A percentile compares a stretch with the other conserved stretches of the same genome.
Evolutionary conservation across 2,329 filamentous ascomycete genomes (phyloP).

Genomic region (Talaromyces marneffei): DNA sequence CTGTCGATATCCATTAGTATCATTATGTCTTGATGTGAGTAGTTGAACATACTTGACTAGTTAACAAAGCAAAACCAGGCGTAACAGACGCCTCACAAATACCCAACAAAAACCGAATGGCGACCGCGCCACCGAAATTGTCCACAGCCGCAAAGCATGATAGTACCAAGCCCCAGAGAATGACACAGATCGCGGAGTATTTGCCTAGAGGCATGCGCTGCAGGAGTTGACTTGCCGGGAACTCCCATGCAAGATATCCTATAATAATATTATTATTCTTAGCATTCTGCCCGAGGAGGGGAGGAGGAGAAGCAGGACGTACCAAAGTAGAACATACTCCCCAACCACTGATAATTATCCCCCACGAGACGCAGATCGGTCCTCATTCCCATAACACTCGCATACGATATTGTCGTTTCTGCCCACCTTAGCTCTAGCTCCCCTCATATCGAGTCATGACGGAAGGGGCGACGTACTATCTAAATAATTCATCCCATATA

Average conservation of each 20-base stretch:
- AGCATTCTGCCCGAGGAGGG: too few relatives aligned
- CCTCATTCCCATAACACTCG: constrained; percentile 50
- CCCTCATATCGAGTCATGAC: not conserved
- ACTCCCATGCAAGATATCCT: constrained; percentile 55
- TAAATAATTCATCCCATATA: constrained; percentile 56
- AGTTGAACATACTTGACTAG: constrained; percentile 47
- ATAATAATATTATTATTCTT: too few relatives aligned
- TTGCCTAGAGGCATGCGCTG: constrained; percentile 61
- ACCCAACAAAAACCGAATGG: constrained; percentile 62
- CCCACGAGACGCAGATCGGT: constrained; percentile 40
- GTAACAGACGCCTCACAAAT: constrained; percentile 64
- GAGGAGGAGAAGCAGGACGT: not conserved
- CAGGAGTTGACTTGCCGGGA: constrained; percentile 59
- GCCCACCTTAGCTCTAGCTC: not conserved
- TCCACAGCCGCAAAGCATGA: constrained; percentile 58
- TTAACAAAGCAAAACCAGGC: constrained; percentile 63
- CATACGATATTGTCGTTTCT: constrained; percentile 49
- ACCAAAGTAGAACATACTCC: constrained; percentile 49
- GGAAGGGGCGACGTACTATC: constrained; percentile 34
- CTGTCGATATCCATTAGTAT: constrained; percentile 26
- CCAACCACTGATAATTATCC: constrained; percentile 49
- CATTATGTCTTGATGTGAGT: too few relatives aligned
- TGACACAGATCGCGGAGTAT: constrained; percentile 59
- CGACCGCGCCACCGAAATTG: constrained; percentile 57
- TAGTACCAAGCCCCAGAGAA: constrained; percentile 58